Evolutionary conservation across 2,329 filamentous ascomycete species (phyloP).

Genomic region (Colletotrichum sp.): DNA sequence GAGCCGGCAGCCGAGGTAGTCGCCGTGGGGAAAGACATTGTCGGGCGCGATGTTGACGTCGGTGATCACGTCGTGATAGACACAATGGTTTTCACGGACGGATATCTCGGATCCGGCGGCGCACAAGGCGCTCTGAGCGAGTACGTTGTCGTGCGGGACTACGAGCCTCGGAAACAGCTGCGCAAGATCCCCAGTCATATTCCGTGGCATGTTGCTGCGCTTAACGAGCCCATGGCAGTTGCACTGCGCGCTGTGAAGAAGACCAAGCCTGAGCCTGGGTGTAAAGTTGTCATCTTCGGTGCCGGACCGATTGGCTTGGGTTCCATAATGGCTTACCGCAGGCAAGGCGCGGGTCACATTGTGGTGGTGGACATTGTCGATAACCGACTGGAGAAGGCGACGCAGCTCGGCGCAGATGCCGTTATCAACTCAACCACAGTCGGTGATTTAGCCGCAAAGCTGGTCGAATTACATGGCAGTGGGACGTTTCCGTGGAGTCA

Average conservation of each 20-base stretch:
- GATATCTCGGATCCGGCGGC: not conserved
- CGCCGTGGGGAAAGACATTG: not conserved
- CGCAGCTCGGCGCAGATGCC: not conserved
- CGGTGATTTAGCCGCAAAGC: not conserved
- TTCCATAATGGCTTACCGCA: not conserved
- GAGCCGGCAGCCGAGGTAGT: slow-evolving; percentile 1
- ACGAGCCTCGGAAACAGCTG: not conserved
- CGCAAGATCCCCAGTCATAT: not conserved
- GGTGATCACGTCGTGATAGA: slow-evolving; percentile 1
- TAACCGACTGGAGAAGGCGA: not conserved
- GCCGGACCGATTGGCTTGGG: not conserved
- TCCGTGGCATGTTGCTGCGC: not conserved
- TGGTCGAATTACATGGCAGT: not conserved
- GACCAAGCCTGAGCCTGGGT: not conserved
- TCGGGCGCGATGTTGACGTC: not conserved
- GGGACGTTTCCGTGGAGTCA: not conserved
- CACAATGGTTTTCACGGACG: not conserved
- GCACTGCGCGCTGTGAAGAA: not conserved
- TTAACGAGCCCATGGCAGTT: slow-evolving; percentile 4
- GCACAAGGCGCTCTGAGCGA: not conserved
- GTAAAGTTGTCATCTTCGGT: not conserved
- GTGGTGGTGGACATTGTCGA: not conserved
- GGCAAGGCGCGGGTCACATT: not conserved
- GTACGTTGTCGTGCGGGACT: not conserved
- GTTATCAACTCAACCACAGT: not conserved